Conservation (phyloP, 78 protist genomes). For the Thecamonas trahens region DNA sequence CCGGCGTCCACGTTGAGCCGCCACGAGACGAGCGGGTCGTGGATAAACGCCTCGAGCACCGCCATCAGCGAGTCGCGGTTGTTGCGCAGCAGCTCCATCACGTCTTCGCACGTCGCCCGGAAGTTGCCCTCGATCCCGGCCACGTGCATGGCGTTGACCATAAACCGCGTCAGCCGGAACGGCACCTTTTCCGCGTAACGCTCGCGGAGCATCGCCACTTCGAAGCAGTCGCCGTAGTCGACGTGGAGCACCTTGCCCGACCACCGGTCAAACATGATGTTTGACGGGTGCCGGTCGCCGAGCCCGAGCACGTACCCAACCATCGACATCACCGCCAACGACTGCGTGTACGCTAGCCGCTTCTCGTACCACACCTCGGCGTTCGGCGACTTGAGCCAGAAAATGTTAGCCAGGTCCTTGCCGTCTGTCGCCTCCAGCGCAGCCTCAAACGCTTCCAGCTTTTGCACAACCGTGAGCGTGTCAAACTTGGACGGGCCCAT, state of each 20-base stretch:
- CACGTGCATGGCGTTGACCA: conserved; percentile 93
- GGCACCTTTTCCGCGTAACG: conserved; percentile 97
- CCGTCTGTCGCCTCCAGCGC: conserved; percentile 70
- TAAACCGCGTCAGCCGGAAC: conserved; percentile 93
- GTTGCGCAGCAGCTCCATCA: conserved; percentile 87
- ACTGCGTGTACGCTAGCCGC: conserved; percentile 77
- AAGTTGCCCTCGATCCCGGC: conserved; percentile 95
- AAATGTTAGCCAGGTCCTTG: conserved; percentile 43
- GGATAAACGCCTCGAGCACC: conserved; percentile 98
- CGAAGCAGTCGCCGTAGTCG: conserved; percentile 98
- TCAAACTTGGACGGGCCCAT: not conserved
- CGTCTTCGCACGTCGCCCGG: conserved; percentile 89
- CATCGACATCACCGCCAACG: conserved; percentile 91
- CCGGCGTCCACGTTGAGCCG: conserved; percentile 41
- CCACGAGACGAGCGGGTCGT: conserved; percentile 99
- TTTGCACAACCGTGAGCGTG: conserved; percentile 51
- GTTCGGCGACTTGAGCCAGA: conserved; percentile 47
- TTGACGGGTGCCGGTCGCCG: conserved; percentile 89
- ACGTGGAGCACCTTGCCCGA: conserved; percentile 88
- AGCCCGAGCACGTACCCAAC: conserved; percentile 88
- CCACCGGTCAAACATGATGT: conserved; percentile 68
- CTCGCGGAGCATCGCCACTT: conserved; percentile 77
- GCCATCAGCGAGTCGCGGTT: conserved; percentile 95
- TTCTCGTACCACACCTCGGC: conserved; percentile 79
- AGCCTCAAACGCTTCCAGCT: conserved; percentile 89